phyloP scores from a whole-genome alignment of 139 green algal genomes.

The Coelastrella sp. region DNA sequence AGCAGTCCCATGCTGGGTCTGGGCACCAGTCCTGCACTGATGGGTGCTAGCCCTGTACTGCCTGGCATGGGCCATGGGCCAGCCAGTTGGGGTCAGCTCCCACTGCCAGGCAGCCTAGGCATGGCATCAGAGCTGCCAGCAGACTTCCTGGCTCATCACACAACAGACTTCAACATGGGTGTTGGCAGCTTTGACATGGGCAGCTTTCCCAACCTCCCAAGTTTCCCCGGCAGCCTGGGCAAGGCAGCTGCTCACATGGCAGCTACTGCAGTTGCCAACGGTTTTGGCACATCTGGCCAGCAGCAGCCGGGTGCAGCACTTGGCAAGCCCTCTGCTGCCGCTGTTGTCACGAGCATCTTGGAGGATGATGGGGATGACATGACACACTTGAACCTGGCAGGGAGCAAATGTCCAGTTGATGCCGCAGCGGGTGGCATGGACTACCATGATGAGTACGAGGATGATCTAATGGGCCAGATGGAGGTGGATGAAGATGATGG shows the following conservation, averaged over 20 bases:
- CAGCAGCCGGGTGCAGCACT: not conserved
- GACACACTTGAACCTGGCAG: not conserved
- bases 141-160: not conserved
- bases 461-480: constrained; percentile 34
- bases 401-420: not conserved
- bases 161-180: constrained; percentile 20
- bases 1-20: constrained; percentile 27
- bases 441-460: constrained; percentile 44
- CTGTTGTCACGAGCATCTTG: not conserved
- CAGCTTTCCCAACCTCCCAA: constrained; percentile 15
- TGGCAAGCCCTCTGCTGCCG: not conserved
- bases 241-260: not conserved
- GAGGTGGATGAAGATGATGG: constrained; percentile 33
- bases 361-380: constrained; percentile 31
- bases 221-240: constrained; percentile 31
- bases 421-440: constrained; percentile 12
- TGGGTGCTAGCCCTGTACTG: constrained; percentile 16
- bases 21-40: constrained; percentile 11
- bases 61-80: not conserved
- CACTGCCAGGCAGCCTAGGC: constrained; percentile 2
- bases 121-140: constrained; percentile 20
- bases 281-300: not conserved
- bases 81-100: constrained; percentile 21
- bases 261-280: constrained; percentile 2
- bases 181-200: constrained; percentile 35